These are phyloP conservation scores for Apiotrichum montevideense DNA, from an alignment of 1,284 basidiomycete species.

Conservation along the genomic window DNA sequence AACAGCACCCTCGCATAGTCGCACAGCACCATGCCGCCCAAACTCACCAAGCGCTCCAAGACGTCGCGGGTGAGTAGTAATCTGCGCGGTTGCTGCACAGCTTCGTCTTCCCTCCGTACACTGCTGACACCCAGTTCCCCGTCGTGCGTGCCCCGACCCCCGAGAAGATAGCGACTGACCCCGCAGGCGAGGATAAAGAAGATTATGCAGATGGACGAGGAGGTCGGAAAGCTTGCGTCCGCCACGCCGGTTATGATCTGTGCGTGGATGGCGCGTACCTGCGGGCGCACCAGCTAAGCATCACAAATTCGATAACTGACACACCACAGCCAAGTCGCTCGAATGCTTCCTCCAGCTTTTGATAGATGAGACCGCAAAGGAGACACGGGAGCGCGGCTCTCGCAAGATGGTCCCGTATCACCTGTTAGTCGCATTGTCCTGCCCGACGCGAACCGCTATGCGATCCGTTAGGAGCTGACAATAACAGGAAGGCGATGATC, in stretches of 20 bases:
- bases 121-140: constrained; percentile 33
- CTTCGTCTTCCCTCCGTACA: neutral
- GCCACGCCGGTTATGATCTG: constrained; percentile 97
- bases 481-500: constrained; percentile 80
- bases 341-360: constrained; percentile 89
- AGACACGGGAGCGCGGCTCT: constrained; percentile 71
- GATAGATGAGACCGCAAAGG: constrained; percentile 74
- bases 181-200: constrained; percentile 87
- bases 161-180: neutral
- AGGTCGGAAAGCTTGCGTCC: constrained; percentile 97
- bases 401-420: constrained; percentile 93
- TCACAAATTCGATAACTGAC: too few relatives aligned
- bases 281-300: too few relatives aligned
- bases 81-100: too few relatives aligned
- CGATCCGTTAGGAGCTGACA: neutral
- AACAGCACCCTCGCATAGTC: neutral
- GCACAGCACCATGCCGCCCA: constrained; percentile 15
- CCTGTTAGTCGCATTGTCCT: constrained; percentile 56
- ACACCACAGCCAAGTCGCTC: constrained; percentile 75
- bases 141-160: constrained; percentile 23
- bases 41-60: constrained; percentile 30
- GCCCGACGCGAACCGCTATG: too few relatives aligned
- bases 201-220: constrained; percentile 99
- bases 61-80: constrained; percentile 30
- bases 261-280: constrained; percentile 48